phyloP scores from a whole-genome alignment of 2,329 filamentous ascomycete genomes.

The Aspergillus sojae region DNA sequence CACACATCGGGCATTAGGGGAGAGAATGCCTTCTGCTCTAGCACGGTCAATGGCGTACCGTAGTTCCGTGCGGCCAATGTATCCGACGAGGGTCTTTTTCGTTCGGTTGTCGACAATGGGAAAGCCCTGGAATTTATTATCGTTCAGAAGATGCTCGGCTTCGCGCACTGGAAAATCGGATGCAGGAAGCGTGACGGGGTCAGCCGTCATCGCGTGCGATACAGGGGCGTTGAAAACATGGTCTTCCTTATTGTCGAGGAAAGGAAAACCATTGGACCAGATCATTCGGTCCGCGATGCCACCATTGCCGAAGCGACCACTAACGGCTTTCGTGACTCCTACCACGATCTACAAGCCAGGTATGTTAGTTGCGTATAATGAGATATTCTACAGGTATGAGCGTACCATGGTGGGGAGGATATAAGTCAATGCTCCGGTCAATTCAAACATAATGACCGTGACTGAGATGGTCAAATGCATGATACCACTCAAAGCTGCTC shows the following conservation, averaged over 20 bases:
- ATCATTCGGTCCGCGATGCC: slow-evolving; percentile 99
- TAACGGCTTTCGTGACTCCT: slow-evolving; percentile 91
- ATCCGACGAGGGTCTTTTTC: slow-evolving; percentile 77
- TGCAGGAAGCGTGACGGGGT: slow-evolving; percentile 73
- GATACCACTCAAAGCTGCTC: slow-evolving; percentile 87
- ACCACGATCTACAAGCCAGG: slow-evolving; percentile 71
- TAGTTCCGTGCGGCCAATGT: slow-evolving; percentile 89
- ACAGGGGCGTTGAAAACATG: slow-evolving; percentile 95
- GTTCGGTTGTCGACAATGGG: slow-evolving; percentile 78
- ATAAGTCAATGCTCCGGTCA: slow-evolving; percentile 95
- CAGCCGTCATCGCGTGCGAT: slow-evolving; percentile 81
- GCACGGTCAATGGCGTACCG: slow-evolving; percentile 85
- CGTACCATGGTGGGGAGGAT: slow-evolving; percentile 90
- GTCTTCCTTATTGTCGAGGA: slow-evolving; percentile 95
- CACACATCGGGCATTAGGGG: slow-evolving; percentile 69
- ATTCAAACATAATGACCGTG: slow-evolving; percentile 98
- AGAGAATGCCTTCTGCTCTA: slow-evolving; percentile 68
- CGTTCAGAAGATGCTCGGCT: slow-evolving; percentile 73
- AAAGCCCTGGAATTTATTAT: slow-evolving; percentile 88
- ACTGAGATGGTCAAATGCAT: slow-evolving; percentile 98
- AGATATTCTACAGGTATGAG: neutral
- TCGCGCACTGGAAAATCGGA: slow-evolving; percentile 74
- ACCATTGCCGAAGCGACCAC: slow-evolving; percentile 88
- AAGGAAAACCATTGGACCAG: slow-evolving; percentile 97
- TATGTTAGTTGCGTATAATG: neutral